Evolutionary conservation across 106 monocot genomes (phyloP).

Genomic region (Phalaenopsis equestris): DNA sequence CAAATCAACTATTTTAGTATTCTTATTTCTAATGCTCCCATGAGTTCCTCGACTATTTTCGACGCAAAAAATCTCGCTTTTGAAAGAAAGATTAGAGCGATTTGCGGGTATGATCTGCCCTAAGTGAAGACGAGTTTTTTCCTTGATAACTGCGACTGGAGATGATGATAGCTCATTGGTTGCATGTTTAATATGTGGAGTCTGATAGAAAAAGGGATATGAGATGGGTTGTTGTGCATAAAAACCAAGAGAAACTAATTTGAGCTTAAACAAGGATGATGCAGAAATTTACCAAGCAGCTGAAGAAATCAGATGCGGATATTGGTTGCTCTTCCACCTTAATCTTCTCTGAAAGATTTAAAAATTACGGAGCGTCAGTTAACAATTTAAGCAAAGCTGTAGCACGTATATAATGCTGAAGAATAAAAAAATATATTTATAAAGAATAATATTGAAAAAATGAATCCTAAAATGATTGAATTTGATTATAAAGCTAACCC

Average conservation of each 20-base stretch:
- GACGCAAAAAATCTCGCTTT: conserved; percentile 16
- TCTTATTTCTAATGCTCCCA: conserved; percentile 5
- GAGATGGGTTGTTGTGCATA: neutral
- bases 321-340: conserved; percentile 12
- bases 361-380: neutral
- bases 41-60: conserved; percentile 7
- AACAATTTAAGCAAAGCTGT: neutral
- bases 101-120: conserved; percentile 60
- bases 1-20: conserved; percentile 46
- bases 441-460: neutral
- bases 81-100: conserved; percentile 43
- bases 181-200: conserved; percentile 17
- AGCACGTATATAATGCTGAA: neutral
- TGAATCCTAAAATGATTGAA: no score
- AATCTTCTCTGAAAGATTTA: conserved; percentile 18
- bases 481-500: no score
- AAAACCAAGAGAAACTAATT: neutral
- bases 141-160: conserved; percentile 12
- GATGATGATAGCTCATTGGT: conserved; percentile 18
- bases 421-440: neutral
- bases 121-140: conserved; percentile 14
- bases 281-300: conserved; percentile 33
- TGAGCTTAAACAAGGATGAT: neutral
- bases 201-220: conserved; percentile 24
- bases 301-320: conserved; percentile 12